Percentiles rank a stretch among this genome's conserved stretches.
Evolutionary conservation across 441 rosid genomes (phyloP).

Genomic region (Populus tomentosa): DNA sequence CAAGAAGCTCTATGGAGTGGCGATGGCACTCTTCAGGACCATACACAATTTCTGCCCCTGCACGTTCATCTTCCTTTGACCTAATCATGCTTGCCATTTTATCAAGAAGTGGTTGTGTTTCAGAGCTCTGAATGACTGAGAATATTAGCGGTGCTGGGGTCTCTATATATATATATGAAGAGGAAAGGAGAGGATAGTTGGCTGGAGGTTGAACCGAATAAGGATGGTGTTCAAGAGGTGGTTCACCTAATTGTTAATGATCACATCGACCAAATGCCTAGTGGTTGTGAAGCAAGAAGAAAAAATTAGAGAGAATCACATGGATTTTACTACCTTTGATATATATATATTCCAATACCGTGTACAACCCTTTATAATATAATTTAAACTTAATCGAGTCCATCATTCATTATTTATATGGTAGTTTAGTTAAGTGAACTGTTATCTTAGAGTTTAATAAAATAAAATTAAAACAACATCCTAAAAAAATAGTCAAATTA

Average conservation of each 20-base stretch:
- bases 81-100: slow-evolving; percentile 35
- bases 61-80: slow-evolving; percentile 36
- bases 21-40: slow-evolving; percentile 66
- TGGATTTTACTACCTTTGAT: too few relatives aligned
- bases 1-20: slow-evolving; percentile 63
- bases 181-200: neutral
- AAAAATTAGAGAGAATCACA: too few relatives aligned
- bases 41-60: slow-evolving; percentile 66
- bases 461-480: too few relatives aligned
- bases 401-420: too few relatives aligned
- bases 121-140: neutral
- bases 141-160: neutral
- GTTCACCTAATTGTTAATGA: slow-evolving; percentile 20
- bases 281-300: too few relatives aligned
- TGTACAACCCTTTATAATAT: too few relatives aligned
- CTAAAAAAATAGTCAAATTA: too few relatives aligned
- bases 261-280: neutral
- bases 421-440: too few relatives aligned
- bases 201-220: slow-evolving; percentile 23
- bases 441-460: too few relatives aligned
- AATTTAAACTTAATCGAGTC: too few relatives aligned
- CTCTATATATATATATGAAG: neutral
- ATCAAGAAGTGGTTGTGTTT: neutral
- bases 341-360: too few relatives aligned
- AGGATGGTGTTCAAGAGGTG: neutral